Conservation (phyloP, 2,329 filamentous ascomycete species). For the Trichophyton benhamiae region DNA sequence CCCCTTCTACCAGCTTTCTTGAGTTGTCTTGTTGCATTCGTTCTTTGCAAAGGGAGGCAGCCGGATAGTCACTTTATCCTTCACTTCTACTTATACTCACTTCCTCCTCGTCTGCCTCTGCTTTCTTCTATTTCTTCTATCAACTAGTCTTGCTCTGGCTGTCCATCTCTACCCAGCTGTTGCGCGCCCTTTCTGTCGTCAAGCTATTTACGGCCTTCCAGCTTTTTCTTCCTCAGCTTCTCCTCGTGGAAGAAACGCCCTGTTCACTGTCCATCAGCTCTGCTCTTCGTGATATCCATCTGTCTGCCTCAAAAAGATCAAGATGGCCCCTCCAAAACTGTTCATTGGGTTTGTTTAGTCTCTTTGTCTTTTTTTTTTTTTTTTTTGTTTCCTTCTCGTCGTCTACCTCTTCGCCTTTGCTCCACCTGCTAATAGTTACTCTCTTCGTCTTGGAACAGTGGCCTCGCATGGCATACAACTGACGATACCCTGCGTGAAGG, state of each 20-base stretch:
- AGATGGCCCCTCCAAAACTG: constrained; percentile 45
- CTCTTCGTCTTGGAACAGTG: constrained; percentile 41
- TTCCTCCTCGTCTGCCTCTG: neutral
- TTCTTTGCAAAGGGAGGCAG: neutral
- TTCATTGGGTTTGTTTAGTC: constrained; percentile 75
- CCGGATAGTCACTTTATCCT: neutral
- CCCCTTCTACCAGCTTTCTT: neutral
- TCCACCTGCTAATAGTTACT: constrained; percentile 6
- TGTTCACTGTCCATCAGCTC: neutral
- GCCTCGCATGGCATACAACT: constrained; percentile 97
- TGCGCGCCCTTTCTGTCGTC: neutral
- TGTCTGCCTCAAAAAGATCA: neutral
- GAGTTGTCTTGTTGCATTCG: neutral
- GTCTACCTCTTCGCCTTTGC: neutral
- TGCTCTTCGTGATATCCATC: neutral
- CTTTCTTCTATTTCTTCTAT: neutral
- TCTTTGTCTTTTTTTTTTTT: constrained; percentile 6
- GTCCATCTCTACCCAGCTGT: no score
- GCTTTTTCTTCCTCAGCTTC: neutral
- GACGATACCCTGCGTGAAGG: constrained; percentile 75
- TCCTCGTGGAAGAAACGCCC: neutral
- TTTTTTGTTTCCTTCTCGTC: no score
- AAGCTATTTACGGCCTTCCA: neutral
- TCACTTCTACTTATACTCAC: neutral
- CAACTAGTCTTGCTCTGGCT: no score